Percentiles rank a stretch among this genome's conserved stretches.
Conservation (phyloP, 2,329 filamentous ascomycete species). For the Colletotrichum siamense region DNA sequence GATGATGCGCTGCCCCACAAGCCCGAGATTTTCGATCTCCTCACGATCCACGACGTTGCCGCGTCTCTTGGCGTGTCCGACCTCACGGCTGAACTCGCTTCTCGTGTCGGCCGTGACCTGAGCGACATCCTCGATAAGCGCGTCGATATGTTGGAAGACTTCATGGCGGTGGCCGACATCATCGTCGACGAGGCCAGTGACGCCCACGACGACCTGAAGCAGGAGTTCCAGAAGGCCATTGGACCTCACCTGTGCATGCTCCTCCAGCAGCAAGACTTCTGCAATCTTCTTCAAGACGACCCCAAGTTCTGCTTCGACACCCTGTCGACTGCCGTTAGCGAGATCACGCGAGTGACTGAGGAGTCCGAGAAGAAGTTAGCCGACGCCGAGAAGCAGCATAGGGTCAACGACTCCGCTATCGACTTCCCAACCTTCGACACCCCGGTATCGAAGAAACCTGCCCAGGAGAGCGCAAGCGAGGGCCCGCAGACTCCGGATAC, state of each 20-base stretch:
- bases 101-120: not conserved
- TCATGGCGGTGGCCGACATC: not conserved
- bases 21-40: not conserved
- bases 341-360: not conserved
- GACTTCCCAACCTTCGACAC: not conserved
- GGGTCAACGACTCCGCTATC: not conserved
- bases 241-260: not conserved
- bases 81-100: not conserved
- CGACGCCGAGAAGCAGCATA: not conserved
- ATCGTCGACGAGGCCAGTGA: not conserved
- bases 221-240: not conserved
- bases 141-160: not conserved
- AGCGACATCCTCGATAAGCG: not conserved
- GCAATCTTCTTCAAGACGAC: not conserved
- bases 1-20: not conserved
- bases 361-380: not conserved
- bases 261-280: not conserved
- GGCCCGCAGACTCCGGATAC: not conserved
- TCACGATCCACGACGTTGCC: not conserved
- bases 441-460: not conserved
- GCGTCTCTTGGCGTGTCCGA: not conserved
- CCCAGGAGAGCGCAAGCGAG: not conserved
- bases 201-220: not conserved
- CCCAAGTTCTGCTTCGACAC: not conserved
- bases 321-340: not conserved